phyloP scores from a whole-genome alignment of 768 basidiomycete genomes.

The Butyriboletus loyo region DNA sequence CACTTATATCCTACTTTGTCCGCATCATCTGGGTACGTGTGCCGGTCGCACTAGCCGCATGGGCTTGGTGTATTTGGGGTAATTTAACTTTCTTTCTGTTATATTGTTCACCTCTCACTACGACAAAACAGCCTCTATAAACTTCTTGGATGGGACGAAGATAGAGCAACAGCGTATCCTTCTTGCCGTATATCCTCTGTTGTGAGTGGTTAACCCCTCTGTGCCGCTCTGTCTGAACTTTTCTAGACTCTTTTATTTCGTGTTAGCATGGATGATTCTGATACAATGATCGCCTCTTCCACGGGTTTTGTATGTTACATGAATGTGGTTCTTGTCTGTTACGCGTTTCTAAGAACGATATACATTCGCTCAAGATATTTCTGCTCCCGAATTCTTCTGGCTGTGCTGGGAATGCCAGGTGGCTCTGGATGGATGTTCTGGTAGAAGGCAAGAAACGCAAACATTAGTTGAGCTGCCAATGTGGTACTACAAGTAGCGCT shows the following conservation, averaged over 20 bases:
- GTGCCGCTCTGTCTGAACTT: neutral
- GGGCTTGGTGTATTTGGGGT: constrained; percentile 99
- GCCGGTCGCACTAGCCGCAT: constrained; percentile 81
- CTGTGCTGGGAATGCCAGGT: no score
- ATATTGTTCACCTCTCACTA: neutral
- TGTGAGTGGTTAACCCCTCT: constrained; percentile 49
- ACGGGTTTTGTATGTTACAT: constrained; percentile 3
- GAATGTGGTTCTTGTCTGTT: constrained; percentile 14
- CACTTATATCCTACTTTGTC: constrained; percentile 82
- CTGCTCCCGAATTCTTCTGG: no score
- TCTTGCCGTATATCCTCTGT: constrained; percentile 92
- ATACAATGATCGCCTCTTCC: constrained; percentile 55
- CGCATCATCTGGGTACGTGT: constrained; percentile 82
- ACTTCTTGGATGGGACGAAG: constrained; percentile 93
- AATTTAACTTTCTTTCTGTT: neutral
- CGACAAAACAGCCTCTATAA: constrained; percentile 69
- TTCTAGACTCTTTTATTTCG: constrained; percentile 83
- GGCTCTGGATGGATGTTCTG: no score
- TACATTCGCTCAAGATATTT: neutral
- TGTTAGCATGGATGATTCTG: constrained; percentile 95
- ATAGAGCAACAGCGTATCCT: constrained; percentile 87
- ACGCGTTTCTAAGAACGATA: neutral
- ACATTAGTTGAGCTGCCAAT: no score
- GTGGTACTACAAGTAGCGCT: no score
- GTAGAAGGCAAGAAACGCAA: no score